A percentile compares a stretch with the other conserved stretches of the same genome.
Conservation (phyloP, 2,329 filamentous ascomycete species). For the Aspergillus felis region DNA sequence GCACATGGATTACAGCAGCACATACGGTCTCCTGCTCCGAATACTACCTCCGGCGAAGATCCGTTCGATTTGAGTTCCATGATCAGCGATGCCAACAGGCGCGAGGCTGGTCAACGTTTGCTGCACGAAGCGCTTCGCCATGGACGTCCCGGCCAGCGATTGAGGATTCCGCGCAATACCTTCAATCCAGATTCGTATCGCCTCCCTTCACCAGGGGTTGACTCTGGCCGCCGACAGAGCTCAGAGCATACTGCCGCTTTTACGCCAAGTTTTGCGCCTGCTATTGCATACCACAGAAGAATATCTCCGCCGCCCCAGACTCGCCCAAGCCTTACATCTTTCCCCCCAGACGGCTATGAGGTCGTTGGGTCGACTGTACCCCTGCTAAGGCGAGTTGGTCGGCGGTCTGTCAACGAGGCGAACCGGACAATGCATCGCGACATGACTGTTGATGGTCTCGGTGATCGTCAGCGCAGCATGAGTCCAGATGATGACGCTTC, state of each 20-base stretch:
- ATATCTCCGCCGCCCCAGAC: slow-evolving; percentile 17
- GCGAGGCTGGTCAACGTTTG: slow-evolving; percentile 33
- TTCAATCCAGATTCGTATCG: slow-evolving; percentile 24
- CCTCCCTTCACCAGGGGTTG: slow-evolving; percentile 19
- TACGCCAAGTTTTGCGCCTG: slow-evolving; percentile 45
- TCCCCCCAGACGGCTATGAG: slow-evolving; percentile 19
- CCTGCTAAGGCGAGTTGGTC: slow-evolving; percentile 31
- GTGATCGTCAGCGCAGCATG: slow-evolving; percentile 79
- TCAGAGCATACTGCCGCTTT: slow-evolving; percentile 26
- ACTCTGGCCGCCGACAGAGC: slow-evolving; percentile 11
- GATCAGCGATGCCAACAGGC: slow-evolving; percentile 21
- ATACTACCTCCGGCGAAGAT: slow-evolving; percentile 24
- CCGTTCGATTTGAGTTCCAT: slow-evolving; percentile 23
- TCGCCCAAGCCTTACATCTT: slow-evolving; percentile 17
- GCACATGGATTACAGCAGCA: slow-evolving; percentile 17
- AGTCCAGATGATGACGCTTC: slow-evolving; percentile 55
- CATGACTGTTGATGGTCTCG: slow-evolving; percentile 63
- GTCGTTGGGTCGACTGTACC: slow-evolving; percentile 21
- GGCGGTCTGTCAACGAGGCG: slow-evolving; percentile 27
- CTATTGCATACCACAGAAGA: slow-evolving; percentile 28
- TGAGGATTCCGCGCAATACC: slow-evolving; percentile 36
- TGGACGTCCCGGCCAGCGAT: slow-evolving; percentile 28
- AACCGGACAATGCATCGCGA: slow-evolving; percentile 15
- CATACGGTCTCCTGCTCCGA: slow-evolving; percentile 25
- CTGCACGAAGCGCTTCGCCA: slow-evolving; percentile 34